Evolutionary conservation across 1,284 basidiomycete species (phyloP).

Genomic region (Austroboletus niveus): DNA sequence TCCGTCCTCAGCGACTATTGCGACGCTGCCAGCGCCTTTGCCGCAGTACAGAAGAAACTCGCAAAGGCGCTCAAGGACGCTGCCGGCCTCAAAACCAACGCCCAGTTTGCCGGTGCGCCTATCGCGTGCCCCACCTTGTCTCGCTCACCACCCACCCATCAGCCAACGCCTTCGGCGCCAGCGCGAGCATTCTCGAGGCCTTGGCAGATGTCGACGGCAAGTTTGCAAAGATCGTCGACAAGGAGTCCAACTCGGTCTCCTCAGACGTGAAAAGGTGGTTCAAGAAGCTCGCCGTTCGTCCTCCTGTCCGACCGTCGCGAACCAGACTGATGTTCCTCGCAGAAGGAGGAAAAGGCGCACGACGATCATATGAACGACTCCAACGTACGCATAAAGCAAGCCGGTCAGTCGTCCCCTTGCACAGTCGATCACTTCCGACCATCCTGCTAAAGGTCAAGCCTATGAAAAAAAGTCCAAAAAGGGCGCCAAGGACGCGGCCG

Average conservation of each 20-base stretch:
- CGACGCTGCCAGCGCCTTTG: conserved; percentile 62
- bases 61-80: conserved; percentile 66
- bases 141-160: background rate
- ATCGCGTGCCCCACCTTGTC: background rate
- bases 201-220: conserved; percentile 68
- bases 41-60: conserved; percentile 69
- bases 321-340: conserved; percentile 4
- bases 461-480: conserved; percentile 81
- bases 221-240: conserved; percentile 71
- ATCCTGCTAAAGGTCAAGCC: conserved; percentile 45
- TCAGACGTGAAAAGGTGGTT: conserved; percentile 79
- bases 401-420: conserved; percentile 43
- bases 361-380: conserved; percentile 66
- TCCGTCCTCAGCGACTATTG: conserved; percentile 70
- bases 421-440: conserved; percentile 2
- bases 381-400: conserved; percentile 75
- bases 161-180: conserved; percentile 67
- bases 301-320: background rate
- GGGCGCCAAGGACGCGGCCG: conserved; percentile 60
- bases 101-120: conserved; percentile 58
- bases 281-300: conserved; percentile 68
- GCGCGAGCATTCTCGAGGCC: conserved; percentile 64
- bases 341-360: conserved; percentile 79
- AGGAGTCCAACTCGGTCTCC: conserved; percentile 64
- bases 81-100: conserved; percentile 56